phyloP scores from a whole-genome alignment of 2,329 filamentous ascomycete genomes.

The Colletotrichum musae region DNA sequence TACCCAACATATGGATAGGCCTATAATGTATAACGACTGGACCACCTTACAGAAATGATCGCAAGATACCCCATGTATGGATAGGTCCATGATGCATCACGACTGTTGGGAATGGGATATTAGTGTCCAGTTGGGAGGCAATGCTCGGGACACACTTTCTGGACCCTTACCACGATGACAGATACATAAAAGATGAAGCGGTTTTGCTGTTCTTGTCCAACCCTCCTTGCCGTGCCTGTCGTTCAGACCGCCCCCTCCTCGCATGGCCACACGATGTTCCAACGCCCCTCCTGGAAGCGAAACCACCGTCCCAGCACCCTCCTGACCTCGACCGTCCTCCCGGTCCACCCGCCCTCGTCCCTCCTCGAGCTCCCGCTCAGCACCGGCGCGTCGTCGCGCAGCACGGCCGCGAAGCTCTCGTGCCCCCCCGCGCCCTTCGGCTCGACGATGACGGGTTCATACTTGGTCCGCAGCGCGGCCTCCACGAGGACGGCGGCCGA shows the following conservation, averaged over 20 bases:
- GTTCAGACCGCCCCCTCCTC: not conserved
- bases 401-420: constrained; percentile 54
- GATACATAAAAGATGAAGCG: no score
- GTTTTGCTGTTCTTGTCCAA: no score
- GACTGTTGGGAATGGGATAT: not conserved
- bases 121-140: constrained; percentile 11
- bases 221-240: not conserved
- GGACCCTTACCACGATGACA: not conserved
- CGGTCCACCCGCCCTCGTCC: constrained; percentile 69
- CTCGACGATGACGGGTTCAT: constrained; percentile 66
- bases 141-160: not conserved
- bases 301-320: constrained; percentile 78
- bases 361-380: constrained; percentile 69
- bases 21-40: no score
- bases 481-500: constrained; percentile 76
- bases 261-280: constrained; percentile 45
- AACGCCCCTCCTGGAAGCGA: constrained; percentile 59
- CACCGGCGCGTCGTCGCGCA: constrained; percentile 71
- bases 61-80: no score
- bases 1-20: no score
- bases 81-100: no score
- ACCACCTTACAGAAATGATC: no score
- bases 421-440: constrained; percentile 50
- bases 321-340: constrained; percentile 70
- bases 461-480: constrained; percentile 63